Percentiles rank a stretch among this genome's conserved stretches.
phyloP scores from a whole-genome alignment of 2,329 filamentous ascomycete species.

The Talaromyces sp. region DNA sequence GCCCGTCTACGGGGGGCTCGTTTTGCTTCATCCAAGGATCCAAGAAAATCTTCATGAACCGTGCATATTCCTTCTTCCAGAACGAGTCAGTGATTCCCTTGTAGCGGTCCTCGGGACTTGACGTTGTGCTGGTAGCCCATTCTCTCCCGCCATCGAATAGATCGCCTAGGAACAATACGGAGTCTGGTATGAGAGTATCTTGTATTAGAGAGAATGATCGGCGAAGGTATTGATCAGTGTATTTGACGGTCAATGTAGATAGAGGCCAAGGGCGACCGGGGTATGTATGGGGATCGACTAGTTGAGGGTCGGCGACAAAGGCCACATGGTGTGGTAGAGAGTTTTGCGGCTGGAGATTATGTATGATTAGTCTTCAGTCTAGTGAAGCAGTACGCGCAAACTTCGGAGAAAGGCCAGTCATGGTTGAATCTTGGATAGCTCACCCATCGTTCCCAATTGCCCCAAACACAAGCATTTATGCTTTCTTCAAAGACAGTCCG shows the following conservation, averaged over 20 bases:
- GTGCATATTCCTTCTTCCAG: slow-evolving; percentile 83
- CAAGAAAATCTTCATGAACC: slow-evolving; percentile 86
- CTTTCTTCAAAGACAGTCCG: slow-evolving; percentile 72
- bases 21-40: slow-evolving; percentile 64
- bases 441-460: slow-evolving; percentile 92
- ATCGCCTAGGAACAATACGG: slow-evolving; percentile 88
- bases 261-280: slow-evolving; percentile 77
- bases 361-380: slow-evolving; percentile 2
- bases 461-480: slow-evolving; percentile 76
- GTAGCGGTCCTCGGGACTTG: slow-evolving; percentile 67
- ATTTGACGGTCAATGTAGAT: slow-evolving; percentile 65
- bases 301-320: slow-evolving; percentile 86
- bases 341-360: slow-evolving; percentile 64
- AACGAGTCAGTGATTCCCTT: slow-evolving; percentile 76
- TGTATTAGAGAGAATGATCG: slow-evolving; percentile 82
- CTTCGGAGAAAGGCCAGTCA: too few species aligned
- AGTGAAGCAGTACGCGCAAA: not conserved
- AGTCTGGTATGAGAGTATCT: slow-evolving; percentile 75
- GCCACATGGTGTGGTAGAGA: slow-evolving; percentile 81
- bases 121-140: slow-evolving; percentile 74
- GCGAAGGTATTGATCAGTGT: slow-evolving; percentile 89
- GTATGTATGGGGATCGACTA: slow-evolving; percentile 94
- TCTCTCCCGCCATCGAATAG: slow-evolving; percentile 94
- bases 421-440: slow-evolving; percentile 27
- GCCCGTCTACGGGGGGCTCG: slow-evolving; percentile 59